Evolutionary conservation across 2,329 filamentous ascomycete species (phyloP).

Genomic region (Coniochaeta prunicola): DNA sequence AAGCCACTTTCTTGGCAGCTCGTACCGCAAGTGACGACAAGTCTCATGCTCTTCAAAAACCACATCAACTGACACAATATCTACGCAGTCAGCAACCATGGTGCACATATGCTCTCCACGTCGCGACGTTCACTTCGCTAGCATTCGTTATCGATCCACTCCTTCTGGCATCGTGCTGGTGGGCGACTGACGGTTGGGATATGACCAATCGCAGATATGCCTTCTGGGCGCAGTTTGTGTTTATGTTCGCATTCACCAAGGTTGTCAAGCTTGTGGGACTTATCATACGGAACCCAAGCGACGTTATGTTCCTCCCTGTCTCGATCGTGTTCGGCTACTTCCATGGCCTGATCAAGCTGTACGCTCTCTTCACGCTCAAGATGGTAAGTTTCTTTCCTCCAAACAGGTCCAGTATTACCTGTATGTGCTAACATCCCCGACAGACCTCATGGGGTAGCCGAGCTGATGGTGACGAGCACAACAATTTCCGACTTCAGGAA

Average conservation of each 20-base stretch:
- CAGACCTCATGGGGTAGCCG: constrained; percentile 95
- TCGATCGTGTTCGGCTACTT: constrained; percentile 89
- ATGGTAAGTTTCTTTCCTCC: constrained; percentile 55
- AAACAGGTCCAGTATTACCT: background rate
- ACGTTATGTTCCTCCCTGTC: constrained; percentile 73
- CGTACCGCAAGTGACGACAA: background rate
- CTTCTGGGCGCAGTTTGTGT: constrained; percentile 57
- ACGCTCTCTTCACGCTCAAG: constrained; percentile 74
- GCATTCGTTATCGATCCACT: constrained; percentile 73
- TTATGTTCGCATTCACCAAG: constrained; percentile 80
- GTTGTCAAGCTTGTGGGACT: constrained; percentile 85
- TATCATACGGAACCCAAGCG: constrained; percentile 75
- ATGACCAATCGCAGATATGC: constrained; percentile 42
- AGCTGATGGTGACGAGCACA: constrained; percentile 81
- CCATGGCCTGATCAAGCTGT: constrained; percentile 87
- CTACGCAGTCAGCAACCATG: constrained; percentile 73
- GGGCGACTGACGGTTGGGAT: constrained; percentile 58
- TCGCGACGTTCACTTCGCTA: constrained; percentile 87
- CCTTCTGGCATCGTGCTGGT: constrained; percentile 62
- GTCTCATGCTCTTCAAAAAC: constrained; percentile 1
- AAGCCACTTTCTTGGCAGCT: background rate
- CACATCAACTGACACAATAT: constrained; percentile 9
- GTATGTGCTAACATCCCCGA: constrained; percentile 3
- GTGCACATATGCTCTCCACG: constrained; percentile 88
- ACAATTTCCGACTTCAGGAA: constrained; percentile 31